A percentile compares a stretch with the other conserved stretches of the same genome.
Conservation (phyloP, 1,284 basidiomycete species). For the Moesziomyces sp. region DNA sequence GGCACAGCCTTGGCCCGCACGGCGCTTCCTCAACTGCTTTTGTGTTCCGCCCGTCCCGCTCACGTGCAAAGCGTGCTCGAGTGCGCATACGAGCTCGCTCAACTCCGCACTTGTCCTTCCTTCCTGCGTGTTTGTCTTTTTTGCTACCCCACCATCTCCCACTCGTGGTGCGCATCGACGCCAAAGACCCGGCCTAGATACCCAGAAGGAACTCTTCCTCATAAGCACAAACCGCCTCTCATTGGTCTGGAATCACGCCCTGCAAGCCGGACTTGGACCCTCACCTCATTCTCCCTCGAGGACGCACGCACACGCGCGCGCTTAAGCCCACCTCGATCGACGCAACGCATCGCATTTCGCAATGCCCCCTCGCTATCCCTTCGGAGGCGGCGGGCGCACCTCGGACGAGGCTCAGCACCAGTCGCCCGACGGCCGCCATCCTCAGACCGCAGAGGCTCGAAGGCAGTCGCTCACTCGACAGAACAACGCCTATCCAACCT, state of each 20-base stretch:
- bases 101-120: no score
- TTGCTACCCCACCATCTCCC: neutral
- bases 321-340: slow-evolving; percentile 21
- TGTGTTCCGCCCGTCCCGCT: neutral
- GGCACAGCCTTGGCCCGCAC: slow-evolving; percentile 11
- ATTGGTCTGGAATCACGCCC: neutral
- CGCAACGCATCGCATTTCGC: neutral
- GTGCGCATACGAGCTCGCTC: neutral
- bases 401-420: slow-evolving; percentile 22
- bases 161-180: neutral
- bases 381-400: slow-evolving; percentile 19
- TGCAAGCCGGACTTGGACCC: no score
- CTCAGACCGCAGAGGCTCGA: slow-evolving; percentile 22
- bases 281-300: no score
- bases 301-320: neutral
- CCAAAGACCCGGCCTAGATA: neutral
- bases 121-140: no score
- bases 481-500: slow-evolving; percentile 48
- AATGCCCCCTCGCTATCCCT: slow-evolving; percentile 44
- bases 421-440: slow-evolving; percentile 13
- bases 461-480: slow-evolving; percentile 15
- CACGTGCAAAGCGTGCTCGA: neutral
- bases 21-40: neutral
- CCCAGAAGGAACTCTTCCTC: neutral
- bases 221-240: neutral